These are phyloP conservation scores for Triangularia verruculosa DNA, from an alignment of 2,329 filamentous ascomycete species.

Conservation along the genomic window DNA sequence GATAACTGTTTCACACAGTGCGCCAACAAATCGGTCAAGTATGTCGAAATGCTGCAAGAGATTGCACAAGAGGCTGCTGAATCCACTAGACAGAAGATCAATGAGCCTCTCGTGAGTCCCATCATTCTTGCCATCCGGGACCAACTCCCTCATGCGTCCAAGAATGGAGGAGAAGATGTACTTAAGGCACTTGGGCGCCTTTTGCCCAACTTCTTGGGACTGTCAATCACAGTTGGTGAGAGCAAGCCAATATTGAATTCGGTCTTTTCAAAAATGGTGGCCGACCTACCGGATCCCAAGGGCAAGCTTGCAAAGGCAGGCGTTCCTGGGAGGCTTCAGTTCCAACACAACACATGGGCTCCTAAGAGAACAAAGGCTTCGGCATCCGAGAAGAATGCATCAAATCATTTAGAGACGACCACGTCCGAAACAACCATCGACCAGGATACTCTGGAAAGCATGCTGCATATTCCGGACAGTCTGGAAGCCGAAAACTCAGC, in stretches of 20 bases:
- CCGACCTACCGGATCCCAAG: conserved; percentile 37
- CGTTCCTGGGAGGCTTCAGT: conserved; percentile 15
- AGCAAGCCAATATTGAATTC: conserved; percentile 43
- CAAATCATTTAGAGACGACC: not conserved
- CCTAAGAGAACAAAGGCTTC: not conserved
- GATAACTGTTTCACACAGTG: conserved; percentile 81
- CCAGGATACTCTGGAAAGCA: conserved; percentile 47
- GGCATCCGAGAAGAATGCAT: not conserved
- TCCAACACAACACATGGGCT: conserved; percentile 15
- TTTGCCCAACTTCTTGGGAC: conserved; percentile 55
- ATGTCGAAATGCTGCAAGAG: conserved; percentile 68
- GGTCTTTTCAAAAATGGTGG: conserved; percentile 42
- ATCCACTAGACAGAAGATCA: conserved; percentile 32
- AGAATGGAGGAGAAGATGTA: conserved; percentile 44
- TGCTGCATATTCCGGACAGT: conserved; percentile 49
- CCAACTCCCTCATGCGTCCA: conserved; percentile 69
- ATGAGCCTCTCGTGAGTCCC: conserved; percentile 52
- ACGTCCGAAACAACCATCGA: conserved; percentile 26
- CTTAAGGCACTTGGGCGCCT: conserved; percentile 53
- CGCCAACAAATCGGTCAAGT: conserved; percentile 74
- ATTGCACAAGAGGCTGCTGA: conserved; percentile 39
- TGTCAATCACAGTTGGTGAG: conserved; percentile 52
- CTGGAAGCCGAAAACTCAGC: conserved; percentile 50
- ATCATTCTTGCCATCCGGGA: conserved; percentile 69
- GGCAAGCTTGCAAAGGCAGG: conserved; percentile 20